These are phyloP conservation scores for Aspergillus baeticus DNA, from an alignment of 495 filamentous ascomycete genomes.

Conservation along the genomic window DNA sequence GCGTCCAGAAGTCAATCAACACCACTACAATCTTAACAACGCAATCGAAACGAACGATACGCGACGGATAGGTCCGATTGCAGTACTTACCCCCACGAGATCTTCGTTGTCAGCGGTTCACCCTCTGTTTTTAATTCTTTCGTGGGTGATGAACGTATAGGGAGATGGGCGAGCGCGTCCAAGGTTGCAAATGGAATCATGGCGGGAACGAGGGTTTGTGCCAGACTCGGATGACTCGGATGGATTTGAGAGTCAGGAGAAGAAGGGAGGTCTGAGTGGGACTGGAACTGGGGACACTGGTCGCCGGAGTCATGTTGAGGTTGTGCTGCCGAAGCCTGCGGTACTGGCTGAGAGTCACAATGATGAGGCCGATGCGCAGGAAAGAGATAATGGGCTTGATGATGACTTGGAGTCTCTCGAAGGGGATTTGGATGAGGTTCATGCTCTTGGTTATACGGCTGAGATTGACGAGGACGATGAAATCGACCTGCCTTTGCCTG, in stretches of 20 bases:
- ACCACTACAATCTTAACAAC: background rate
- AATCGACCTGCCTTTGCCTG: constrained; percentile 1
- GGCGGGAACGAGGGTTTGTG: constrained; percentile 61
- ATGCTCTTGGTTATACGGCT: background rate
- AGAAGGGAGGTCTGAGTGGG: constrained; percentile 11
- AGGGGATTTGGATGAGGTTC: background rate
- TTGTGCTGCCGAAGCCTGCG: background rate
- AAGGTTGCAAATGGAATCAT: constrained; percentile 57
- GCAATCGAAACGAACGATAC: background rate
- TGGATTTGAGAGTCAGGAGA: constrained; percentile 39
- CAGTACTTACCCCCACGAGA: background rate
- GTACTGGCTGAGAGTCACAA: background rate
- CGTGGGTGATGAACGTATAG: constrained; percentile 29
- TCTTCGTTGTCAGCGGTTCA: too few relatives aligned
- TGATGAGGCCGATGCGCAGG: background rate
- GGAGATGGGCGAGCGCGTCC: constrained; percentile 43
- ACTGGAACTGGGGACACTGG: constrained; percentile 8
- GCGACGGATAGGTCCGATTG: background rate
- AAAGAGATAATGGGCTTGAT: background rate
- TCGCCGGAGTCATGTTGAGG: constrained; percentile 17
- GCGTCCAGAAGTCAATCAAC: constrained; percentile 25
- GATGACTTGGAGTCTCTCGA: background rate
- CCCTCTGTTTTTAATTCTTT: background rate
- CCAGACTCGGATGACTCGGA: constrained; percentile 63
- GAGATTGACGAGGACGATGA: background rate